phyloP scores from a whole-genome alignment of 441 rosid species.

The Capsella rubella region DNA sequence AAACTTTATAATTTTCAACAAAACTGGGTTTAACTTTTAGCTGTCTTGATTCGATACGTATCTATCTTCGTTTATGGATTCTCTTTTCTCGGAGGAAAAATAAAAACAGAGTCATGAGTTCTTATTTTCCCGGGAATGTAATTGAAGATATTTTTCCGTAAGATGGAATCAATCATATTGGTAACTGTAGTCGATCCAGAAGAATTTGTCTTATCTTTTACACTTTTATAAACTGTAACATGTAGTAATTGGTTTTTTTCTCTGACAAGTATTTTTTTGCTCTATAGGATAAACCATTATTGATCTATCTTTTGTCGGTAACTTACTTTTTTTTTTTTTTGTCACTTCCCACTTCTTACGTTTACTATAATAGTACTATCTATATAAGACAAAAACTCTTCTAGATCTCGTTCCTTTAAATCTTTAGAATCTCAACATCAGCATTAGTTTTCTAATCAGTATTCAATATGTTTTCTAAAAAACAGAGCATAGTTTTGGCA shows the following conservation, averaged over 20 bases:
- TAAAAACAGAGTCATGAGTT: constrained; percentile 18
- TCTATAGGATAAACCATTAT: constrained; percentile 26
- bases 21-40: constrained; percentile 10
- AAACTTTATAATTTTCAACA: background rate
- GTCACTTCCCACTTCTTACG: constrained; percentile 40
- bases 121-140: constrained; percentile 21
- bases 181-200: constrained; percentile 1
- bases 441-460: background rate
- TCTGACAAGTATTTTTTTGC: background rate
- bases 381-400: constrained; percentile 33
- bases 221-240: constrained; percentile 2
- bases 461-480: constrained; percentile 5
- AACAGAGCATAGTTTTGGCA: constrained; percentile 47
- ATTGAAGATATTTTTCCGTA: background rate
- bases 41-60: constrained; percentile 13
- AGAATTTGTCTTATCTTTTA: constrained; percentile 12
- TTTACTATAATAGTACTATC: background rate
- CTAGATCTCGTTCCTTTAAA: constrained; percentile 22
- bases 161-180: constrained; percentile 25
- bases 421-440: constrained; percentile 26
- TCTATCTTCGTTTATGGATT: background rate
- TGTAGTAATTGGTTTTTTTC: background rate
- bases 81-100: constrained; percentile 18
- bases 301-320: constrained; percentile 44
- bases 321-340: constrained; percentile 10